These are phyloP conservation scores for Sporothrix brasiliensis DNA, from an alignment of 2,329 filamentous ascomycete genomes.

Conservation along the genomic window DNA sequence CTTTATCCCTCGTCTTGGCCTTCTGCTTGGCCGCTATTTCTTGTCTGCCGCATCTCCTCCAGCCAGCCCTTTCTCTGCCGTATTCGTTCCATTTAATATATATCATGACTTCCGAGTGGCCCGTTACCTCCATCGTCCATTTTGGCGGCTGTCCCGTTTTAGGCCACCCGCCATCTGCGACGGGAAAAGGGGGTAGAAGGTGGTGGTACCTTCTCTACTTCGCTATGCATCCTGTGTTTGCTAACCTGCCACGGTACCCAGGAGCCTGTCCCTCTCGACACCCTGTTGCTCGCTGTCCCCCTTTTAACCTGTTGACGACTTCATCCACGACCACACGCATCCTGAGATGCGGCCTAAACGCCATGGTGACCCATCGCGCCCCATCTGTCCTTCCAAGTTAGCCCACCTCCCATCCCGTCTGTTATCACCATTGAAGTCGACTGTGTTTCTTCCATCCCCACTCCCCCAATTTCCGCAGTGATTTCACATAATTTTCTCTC, in stretches of 20 bases:
- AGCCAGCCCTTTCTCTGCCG: slow-evolving; percentile 12
- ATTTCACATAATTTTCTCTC: neutral
- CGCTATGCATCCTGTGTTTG: neutral
- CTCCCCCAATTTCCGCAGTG: neutral
- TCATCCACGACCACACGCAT: neutral
- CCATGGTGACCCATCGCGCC: neutral
- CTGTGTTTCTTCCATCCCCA: neutral
- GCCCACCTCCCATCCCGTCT: neutral
- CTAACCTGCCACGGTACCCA: neutral
- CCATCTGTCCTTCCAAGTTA: slow-evolving; percentile 3
- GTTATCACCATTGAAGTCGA: neutral
- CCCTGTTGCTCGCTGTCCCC: neutral
- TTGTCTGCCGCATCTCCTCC: neutral
- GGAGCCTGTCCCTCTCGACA: neutral
- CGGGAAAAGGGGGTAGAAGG: neutral
- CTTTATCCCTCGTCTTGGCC: slow-evolving; percentile 7
- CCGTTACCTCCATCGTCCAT: neutral
- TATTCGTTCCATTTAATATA: slow-evolving; percentile 23
- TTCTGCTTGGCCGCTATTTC: neutral
- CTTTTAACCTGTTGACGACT: neutral
- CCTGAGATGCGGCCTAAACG: neutral
- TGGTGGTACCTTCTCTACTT: neutral
- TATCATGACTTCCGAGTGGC: slow-evolving; percentile 29
- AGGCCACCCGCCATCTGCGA: slow-evolving; percentile 17
- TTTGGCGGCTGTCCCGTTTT: slow-evolving; percentile 23